Evolutionary conservation across 257 asterid genomes (phyloP).

Genomic region (Osmanthus fragrans): DNA sequence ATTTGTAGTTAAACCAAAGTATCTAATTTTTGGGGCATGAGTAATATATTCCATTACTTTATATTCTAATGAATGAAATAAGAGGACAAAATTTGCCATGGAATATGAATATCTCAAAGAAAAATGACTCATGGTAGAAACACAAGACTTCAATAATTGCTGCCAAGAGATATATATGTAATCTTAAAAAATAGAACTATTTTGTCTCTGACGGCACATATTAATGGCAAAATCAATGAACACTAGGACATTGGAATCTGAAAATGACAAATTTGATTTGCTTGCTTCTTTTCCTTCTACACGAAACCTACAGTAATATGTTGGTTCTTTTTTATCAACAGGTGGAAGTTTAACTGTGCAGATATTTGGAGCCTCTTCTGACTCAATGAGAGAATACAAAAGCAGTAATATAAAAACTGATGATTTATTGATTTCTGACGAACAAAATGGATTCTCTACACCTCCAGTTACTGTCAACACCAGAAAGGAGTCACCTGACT

Average conservation of each 20-base stretch:
- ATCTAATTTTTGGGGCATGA: neutral
- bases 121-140: neutral
- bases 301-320: neutral
- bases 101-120: neutral
- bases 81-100: neutral
- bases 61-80: neutral
- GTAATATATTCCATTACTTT: neutral
- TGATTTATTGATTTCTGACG: conserved; percentile 28
- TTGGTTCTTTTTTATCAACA: conserved; percentile 16
- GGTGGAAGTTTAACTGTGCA: conserved; percentile 84
- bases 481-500: conserved; percentile 32
- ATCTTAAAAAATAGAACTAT: neutral
- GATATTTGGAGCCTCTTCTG: conserved; percentile 55
- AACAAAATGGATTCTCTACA: conserved; percentile 25
- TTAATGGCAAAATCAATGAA: neutral
- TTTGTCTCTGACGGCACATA: neutral
- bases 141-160: neutral
- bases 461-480: conserved; percentile 37
- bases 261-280: neutral
- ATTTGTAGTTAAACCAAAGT: neutral
- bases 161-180: neutral
- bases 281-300: neutral
- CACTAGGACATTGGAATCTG: neutral
- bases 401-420: conserved; percentile 11
- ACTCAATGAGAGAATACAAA: conserved; percentile 24